A percentile compares a stretch with the other conserved stretches of the same genome.
Evolutionary conservation across 768 basidiomycete genomes (phyloP).

Genomic region (Trametes meyenii): DNA sequence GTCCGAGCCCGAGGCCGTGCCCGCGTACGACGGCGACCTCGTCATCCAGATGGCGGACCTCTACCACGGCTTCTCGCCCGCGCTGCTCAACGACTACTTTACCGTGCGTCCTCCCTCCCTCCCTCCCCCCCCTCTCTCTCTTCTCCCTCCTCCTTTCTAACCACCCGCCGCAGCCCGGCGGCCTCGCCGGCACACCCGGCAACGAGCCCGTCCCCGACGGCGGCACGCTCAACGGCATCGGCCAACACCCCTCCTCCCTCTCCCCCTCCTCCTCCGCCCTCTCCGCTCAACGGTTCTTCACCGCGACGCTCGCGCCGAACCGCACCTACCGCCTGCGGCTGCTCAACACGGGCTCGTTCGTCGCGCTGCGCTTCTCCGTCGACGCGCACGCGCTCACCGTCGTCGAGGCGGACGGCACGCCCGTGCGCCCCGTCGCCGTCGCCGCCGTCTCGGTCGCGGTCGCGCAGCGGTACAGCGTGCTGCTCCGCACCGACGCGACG

Average conservation of each 20-base stretch:
- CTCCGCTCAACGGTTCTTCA: conserved; percentile 11
- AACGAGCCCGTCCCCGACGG: conserved; percentile 40
- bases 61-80: conserved; percentile 35
- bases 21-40: conserved; percentile 43
- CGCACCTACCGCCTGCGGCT: conserved; percentile 49
- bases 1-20: conserved; percentile 35
- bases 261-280: conserved; percentile 17
- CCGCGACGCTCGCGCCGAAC: conserved; percentile 39
- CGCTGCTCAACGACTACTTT: conserved; percentile 32
- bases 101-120: conserved; percentile 9
- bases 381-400: conserved; percentile 50
- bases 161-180: conserved; percentile 25
- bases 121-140: not conserved
- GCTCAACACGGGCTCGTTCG: conserved; percentile 51
- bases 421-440: conserved; percentile 42
- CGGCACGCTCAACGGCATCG: conserved; percentile 39
- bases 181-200: conserved; percentile 36
- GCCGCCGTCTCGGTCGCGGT: conserved; percentile 44
- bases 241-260: conserved; percentile 35
- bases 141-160: not conserved
- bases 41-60: conserved; percentile 43
- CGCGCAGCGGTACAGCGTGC: conserved; percentile 55
- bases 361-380: conserved; percentile 47
- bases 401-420: conserved; percentile 52
- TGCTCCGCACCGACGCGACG: conserved; percentile 45